Evolutionary conservation across 129 eudicot species (phyloP), one percentile per base, ranked within the genome.

Genomic region (Flaveria sonorensis): DNA sequence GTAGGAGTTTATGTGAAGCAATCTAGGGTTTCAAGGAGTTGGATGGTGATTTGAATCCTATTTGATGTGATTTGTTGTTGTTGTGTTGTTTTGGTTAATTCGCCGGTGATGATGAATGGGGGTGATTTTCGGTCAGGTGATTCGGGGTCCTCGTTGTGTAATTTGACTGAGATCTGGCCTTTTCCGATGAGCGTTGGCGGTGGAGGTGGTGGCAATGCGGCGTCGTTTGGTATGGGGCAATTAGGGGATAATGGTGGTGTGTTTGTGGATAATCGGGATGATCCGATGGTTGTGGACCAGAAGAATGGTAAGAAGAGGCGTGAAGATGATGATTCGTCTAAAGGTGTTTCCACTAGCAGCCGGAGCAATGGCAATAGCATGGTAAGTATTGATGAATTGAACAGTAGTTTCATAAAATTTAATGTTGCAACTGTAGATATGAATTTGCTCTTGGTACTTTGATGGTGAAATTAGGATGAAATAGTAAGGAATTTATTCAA

Each of bases 141-240:
- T 81, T 75, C 86, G 66, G 62, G 77, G 70, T 45, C 84, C 50
- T 84, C 84, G 76, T 83, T 57, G 70, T 81, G 84, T 78, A 94
- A 81, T 83, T 73, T 86, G 66, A 63, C 88, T 30, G 93, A 91
- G 97, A 91, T 91, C 93, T 94, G 99, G 99, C 94, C 89, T 3
- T 88, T 88, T 78, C 87, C 75, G 80, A 81, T 87, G 46, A 89
- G 50, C 43, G 64, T 57, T 24, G 57, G 78, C 20, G 72, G 73
- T 36, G 40, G 40, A 36, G 57, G 78, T 15, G 72, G 73, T 2
- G 77, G 77, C 68, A 72, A 75, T 69, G 81, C 78, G 70, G 43
- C 73, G 68, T 62, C 85, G 78, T 81, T 52, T 40, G 66, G 72
- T 76, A 40, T 76, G 81, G 75, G 77, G 23, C 80, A 74, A 55